phyloP scores from a whole-genome alignment of 345 rosid genomes.

The Populus alba region DNA sequence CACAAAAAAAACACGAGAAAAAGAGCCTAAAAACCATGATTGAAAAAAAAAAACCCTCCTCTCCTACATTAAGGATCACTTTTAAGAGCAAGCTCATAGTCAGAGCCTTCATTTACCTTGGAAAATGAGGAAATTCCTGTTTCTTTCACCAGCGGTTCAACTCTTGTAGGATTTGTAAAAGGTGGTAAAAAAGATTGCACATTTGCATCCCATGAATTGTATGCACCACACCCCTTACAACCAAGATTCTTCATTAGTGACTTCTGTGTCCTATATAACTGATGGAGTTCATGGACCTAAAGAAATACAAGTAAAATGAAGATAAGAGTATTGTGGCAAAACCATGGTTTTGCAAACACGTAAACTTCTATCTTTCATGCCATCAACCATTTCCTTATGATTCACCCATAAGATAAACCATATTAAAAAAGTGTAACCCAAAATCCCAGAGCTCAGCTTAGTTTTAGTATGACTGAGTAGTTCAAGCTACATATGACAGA shows the following conservation, averaged over 20 bases:
- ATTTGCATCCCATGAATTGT: conserved; percentile 23
- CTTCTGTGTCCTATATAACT: conserved; percentile 34
- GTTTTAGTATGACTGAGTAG: conserved; percentile 4
- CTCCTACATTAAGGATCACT: not conserved
- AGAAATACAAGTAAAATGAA: conserved; percentile 5
- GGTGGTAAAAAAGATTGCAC: conserved; percentile 14
- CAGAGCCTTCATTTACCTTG: conserved; percentile 24
- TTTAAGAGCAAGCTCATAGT: not conserved
- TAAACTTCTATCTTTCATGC: not conserved
- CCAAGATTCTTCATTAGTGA: conserved; percentile 36
- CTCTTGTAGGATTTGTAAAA: conserved; percentile 12
- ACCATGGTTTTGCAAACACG: too few relatives aligned
- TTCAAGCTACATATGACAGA: not conserved
- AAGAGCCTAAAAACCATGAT: not conserved
- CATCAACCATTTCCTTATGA: not conserved
- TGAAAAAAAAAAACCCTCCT: not conserved
- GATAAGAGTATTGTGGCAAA: not conserved
- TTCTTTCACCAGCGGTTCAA: conserved; percentile 15
- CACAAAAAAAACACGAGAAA: not conserved
- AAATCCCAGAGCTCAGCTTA: not conserved
- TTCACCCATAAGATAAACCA: not conserved
- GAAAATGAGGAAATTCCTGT: conserved; percentile 10
- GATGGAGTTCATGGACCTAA: conserved; percentile 52
- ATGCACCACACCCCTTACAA: conserved; percentile 15
- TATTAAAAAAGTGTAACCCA: not conserved